Evolutionary conservation across 164 flowering plant species (phyloP), one percentile per base, ranked within the genome.

Genomic region (Brasenia schreberi): DNA sequence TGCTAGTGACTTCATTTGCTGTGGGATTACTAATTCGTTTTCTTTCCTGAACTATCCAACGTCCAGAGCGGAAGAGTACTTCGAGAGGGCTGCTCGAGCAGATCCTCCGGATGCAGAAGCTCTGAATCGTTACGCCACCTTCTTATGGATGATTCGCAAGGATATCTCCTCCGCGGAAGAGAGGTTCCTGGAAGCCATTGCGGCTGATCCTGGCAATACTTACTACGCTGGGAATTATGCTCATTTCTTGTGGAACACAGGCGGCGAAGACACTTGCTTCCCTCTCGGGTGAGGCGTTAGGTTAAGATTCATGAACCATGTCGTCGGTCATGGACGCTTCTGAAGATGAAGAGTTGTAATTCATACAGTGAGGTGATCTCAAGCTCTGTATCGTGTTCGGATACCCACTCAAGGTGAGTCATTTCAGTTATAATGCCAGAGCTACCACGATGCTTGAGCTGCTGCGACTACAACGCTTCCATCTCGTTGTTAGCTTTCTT

Each of bases 11-110:
- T 33, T 33, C 4, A 33, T 33, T 33, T 33, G 2, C 2, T 33
- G 39, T 33, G 39, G 4, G 39, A 33, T 33, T 33, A 33, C 39
- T 33, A 33, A 3, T 33, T 33, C 39, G 39, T 33, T 33, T 49
- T 49, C 56, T 49, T 49, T 49, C 16, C 56, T 49, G 56, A 9
- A 14, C 56, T 14, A 9, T 9, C 10, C 56, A 49, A 49, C 16
- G 16, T 75, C 68, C 90, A 94, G 98, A 76, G 97, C 98, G 17
- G 98, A 90, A 42, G 88, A 86, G 43, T 90, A 86, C 75, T 94
- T 94, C 76, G 85, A 87, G 81, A 74, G 79, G 53, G 97, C 98
- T 17, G 64, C 71, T 3, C 42, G 27, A 18, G 77, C 80, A 64
- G 80, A 82, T 62, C 89, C 90, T 14, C 68, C 79, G 16, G 97